Evolutionary conservation across 768 basidiomycete species (phyloP), one percentile per base, ranked within the genome.

Genomic region (Tylopilus plumbeoviolaceoides): DNA sequence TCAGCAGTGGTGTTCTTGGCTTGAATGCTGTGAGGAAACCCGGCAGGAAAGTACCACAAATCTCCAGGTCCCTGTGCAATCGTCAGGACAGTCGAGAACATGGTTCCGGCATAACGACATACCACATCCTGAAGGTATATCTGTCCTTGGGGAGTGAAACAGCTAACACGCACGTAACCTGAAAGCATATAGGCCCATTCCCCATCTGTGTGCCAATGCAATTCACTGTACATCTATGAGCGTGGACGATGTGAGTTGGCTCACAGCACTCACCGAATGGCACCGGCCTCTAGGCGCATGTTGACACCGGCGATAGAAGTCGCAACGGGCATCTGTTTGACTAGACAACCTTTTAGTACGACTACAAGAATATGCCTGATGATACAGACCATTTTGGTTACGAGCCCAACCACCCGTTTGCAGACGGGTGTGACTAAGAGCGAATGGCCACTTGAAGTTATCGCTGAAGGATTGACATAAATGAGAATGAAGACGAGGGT

Each of bases 361-460:
- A 30, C 2, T 7, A 30, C 28, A 3, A 30, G 28, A 30, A 30
- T 2, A 30, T 30, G 7, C 28, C 7, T 10, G 28, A 30, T 30
- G 10, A 30, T 30, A 30, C 28, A 7, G 7, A 77, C 82, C 58
- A 54, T 81, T 85, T 64, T 83, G 74, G 58, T 81, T 74, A 31
- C 82, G 73, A 14, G 80, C 77, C 83, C 83, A 84, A 1, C 83
- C 84, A 12, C 81, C 33, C 82, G 25, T 81, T 61, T n/a, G 15
- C 17, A 36, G 33, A 33, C 33, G 33, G 7, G 4, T 12, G 33
- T 33, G 33, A 33, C 33, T 33, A 8, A 33, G 33, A 30, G 76
- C 71, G 61, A 83, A 78, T 0, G 81, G 76, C 84, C 83, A 85
- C 58, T 83, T 84, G 48, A 70, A 70, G 51, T 83, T 83, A 5